These are phyloP conservation scores for Annulohypoxylon maeteangense DNA, from an alignment of 495 filamentous ascomycete species.

Conservation along the genomic window DNA sequence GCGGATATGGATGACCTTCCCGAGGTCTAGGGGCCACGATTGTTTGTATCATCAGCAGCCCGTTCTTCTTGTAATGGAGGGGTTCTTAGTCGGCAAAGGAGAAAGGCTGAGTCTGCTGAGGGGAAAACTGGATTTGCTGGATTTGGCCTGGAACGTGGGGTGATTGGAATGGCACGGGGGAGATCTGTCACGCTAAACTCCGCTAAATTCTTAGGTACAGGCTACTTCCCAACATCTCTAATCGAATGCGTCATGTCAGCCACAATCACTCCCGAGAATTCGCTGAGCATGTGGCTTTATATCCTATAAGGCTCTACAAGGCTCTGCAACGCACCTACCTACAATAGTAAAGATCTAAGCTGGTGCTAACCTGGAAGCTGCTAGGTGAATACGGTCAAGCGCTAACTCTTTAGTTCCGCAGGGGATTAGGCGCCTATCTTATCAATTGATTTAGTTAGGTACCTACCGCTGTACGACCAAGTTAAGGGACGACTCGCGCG, in stretches of 20 bases:
- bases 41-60: slow-evolving; percentile 22
- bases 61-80: slow-evolving; percentile 23
- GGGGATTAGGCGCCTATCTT: slow-evolving; percentile 35
- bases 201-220: neutral
- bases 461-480: slow-evolving; percentile 10
- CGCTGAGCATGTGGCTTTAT: neutral
- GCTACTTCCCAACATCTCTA: slow-evolving; percentile 1
- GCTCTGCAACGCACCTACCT: neutral
- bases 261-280: slow-evolving; percentile 25
- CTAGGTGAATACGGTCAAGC: neutral
- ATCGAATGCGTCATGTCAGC: slow-evolving; percentile 43
- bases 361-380: too few relatives aligned
- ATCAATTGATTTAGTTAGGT: slow-evolving; percentile 24
- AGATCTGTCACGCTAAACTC: neutral
- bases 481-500: slow-evolving; percentile 23
- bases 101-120: slow-evolving; percentile 11
- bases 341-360: neutral
- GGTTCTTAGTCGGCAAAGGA: slow-evolving; percentile 16
- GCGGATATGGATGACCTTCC: slow-evolving; percentile 28
- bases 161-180: slow-evolving; percentile 4
- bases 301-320: neutral
- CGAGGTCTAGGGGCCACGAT: slow-evolving; percentile 14
- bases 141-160: slow-evolving; percentile 31
- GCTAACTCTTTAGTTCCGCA: slow-evolving; percentile 4
- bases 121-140: neutral